A percentile compares a stretch with the other conserved stretches of the same genome.
Conservation (phyloP, 805 yeast genomes). For the Candida nanaspora region DNA sequence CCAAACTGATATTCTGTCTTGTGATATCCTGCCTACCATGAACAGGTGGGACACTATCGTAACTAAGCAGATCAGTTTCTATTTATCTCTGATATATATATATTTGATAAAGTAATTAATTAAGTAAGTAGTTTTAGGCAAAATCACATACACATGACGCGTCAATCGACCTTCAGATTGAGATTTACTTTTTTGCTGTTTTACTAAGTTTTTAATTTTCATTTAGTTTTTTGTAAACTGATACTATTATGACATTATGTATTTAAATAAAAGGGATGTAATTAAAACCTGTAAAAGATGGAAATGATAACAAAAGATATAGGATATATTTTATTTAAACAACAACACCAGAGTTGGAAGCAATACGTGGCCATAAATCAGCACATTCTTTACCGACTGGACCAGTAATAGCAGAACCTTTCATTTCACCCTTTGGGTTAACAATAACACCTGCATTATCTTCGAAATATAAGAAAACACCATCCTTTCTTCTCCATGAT, state of each 20-base stretch:
- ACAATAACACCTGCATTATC: slow-evolving; percentile 99
- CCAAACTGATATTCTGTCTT: not conserved
- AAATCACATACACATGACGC: too few species aligned
- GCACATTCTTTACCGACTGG: slow-evolving; percentile 99
- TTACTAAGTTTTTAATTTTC: not conserved
- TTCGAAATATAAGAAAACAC: slow-evolving; percentile 98
- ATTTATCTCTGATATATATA: too few species aligned
- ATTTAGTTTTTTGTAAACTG: slow-evolving; percentile 1
- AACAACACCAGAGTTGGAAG: slow-evolving; percentile 99
- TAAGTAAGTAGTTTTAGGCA: too few species aligned
- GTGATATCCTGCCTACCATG: not conserved
- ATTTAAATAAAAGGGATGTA: slow-evolving; percentile 11
- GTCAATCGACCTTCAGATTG: too few species aligned
- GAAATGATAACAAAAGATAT: too few species aligned
- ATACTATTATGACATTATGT: slow-evolving; percentile 21
- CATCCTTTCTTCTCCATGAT: slow-evolving; percentile 99
- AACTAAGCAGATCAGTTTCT: too few species aligned
- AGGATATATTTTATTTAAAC: slow-evolving; percentile 49
- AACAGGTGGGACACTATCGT: too few species aligned
- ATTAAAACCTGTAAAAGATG: slow-evolving; percentile 10
- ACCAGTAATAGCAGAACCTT: slow-evolving; percentile 99
- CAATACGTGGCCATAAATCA: slow-evolving; percentile 99
- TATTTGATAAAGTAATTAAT: too few species aligned
- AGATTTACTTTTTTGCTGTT: not conserved
- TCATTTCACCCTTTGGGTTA: slow-evolving; percentile 99